Percentiles rank a stretch among this genome's conserved stretches.
Evolutionary conservation across 2,329 filamentous ascomycete genomes (phyloP).

Genomic region (Drechslerella dactyloides): DNA sequence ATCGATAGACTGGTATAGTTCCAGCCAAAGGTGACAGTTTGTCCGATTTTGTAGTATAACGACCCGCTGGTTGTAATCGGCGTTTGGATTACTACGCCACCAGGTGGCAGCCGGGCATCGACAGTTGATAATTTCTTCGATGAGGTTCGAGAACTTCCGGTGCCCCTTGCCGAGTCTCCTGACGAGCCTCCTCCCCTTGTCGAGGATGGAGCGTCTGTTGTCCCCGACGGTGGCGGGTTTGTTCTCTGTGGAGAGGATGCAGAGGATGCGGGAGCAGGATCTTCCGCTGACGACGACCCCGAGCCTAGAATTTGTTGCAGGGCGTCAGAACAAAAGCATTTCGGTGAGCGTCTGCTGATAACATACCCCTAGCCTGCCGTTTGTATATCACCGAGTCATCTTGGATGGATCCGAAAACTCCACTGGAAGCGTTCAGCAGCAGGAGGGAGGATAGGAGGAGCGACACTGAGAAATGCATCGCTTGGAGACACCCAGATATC

Average conservation of each 20-base stretch:
- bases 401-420: slow-evolving; percentile 11
- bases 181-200: no score
- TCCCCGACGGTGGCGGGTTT: slow-evolving; percentile 6
- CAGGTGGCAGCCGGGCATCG: slow-evolving; percentile 57
- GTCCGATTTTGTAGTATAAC: slow-evolving; percentile 70
- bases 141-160: slow-evolving; percentile 4
- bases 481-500: not conserved
- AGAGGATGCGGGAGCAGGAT: slow-evolving; percentile 18
- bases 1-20: slow-evolving; percentile 71
- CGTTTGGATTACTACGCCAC: slow-evolving; percentile 69
- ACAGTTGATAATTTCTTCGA: slow-evolving; percentile 19
- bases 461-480: slow-evolving; percentile 28
- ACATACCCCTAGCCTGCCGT: slow-evolving; percentile 31
- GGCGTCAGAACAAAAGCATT: not conserved
- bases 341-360: not conserved
- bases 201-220: slow-evolving; percentile 8
- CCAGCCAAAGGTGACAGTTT: slow-evolving; percentile 70
- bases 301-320: not conserved
- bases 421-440: slow-evolving; percentile 14
- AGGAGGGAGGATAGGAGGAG: slow-evolving; percentile 29
- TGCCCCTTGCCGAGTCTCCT: slow-evolving; percentile 18
- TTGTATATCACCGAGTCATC: slow-evolving; percentile 13
- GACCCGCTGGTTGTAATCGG: slow-evolving; percentile 62
- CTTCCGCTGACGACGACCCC: not conserved
- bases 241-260: slow-evolving; percentile 22